Base-by-base conservation (phyloP, 2,329 filamentous ascomycete species). In the Cercospora nicotianae region DNA sequence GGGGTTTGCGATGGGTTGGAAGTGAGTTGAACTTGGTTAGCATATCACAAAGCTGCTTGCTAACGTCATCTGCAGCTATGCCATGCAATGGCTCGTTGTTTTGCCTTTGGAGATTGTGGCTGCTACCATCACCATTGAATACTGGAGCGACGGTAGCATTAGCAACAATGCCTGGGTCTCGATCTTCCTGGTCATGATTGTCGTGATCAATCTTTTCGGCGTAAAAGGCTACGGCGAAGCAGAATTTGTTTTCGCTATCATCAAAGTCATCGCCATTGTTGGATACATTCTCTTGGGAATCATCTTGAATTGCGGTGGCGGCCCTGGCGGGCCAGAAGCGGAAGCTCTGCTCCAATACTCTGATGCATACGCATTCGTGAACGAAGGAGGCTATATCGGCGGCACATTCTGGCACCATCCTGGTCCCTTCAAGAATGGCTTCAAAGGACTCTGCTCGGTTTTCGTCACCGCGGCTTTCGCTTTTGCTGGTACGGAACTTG, bases 221-320 rank as follows among this genome's bases (percentile, higher is more conserved):
- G 76, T 79, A 30, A 71, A 71, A 39, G 77, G 76, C 13, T 79
- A 78, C 55, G 77, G 77, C 45, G 77, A 79, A 63, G 75, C 74
- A 9, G 78, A 79, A 51, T 79, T 79, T 68, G 65, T 79, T 48
- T 75, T 79, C 51, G 70, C 74, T n/a, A 76, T 78, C 67, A 73
- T 78, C 73, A 79, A 79, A 68, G 73, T 79, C 51, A 66, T 76
- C 18, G 77, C 87, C 57, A 84, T 85, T 73, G 79, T 85, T 9
- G 88, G 87, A 5, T 90, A 90, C 76, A 90, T 90, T 75, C 83
- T 91, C 71, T 79, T 90, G 28, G 87, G 85, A 55, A 87, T 89
- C 64, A 78, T 89, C 65, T 83, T 89, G 73, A 83, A 87, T 75
- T 82, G 80, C 64, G 87, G 87, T 53, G 87, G 85, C 62, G 88